Evolutionary conservation across 371 early-diverging fungal genomes (phyloP).

Genomic region (Entomophthora muscae): DNA sequence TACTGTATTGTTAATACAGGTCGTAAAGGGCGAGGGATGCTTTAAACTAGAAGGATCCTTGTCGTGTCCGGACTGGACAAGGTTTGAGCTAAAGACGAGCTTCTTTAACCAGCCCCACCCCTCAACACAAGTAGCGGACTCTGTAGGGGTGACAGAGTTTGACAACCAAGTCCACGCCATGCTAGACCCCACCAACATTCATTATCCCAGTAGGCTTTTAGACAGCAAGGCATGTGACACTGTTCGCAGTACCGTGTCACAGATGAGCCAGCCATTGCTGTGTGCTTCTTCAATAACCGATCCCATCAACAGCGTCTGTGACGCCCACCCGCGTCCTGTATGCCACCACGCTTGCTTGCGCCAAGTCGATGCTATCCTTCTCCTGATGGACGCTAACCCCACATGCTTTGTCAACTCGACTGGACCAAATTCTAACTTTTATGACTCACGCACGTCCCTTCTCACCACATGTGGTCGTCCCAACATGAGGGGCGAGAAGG

Average conservation of each 20-base stretch:
- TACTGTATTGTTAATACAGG: background rate
- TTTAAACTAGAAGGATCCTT: background rate
- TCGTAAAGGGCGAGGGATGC: background rate
- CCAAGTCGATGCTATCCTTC: background rate
- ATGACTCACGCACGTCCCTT: background rate
- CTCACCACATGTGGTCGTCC: background rate
- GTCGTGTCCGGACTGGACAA: background rate
- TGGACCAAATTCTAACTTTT: background rate
- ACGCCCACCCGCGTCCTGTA: background rate
- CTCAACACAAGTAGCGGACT: background rate
- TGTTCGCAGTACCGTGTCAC: background rate
- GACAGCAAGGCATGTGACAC: background rate
- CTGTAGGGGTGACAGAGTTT: background rate
- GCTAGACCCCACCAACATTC: background rate
- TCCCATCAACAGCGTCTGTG: background rate
- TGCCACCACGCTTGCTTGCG: background rate
- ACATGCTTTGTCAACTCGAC: background rate
- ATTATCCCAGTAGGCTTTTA: background rate
- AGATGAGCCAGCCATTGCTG: background rate
- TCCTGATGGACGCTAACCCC: background rate
- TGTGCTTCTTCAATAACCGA: background rate
- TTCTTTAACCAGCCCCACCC: background rate
- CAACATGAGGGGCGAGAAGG: constrained; percentile 6
- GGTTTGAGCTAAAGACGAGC: background rate
- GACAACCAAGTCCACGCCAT: background rate